A percentile compares a stretch with the other conserved stretches of the same genome.
Evolutionary conservation across 257 asterid genomes (phyloP).

Genomic region (Primulina eburnea): DNA sequence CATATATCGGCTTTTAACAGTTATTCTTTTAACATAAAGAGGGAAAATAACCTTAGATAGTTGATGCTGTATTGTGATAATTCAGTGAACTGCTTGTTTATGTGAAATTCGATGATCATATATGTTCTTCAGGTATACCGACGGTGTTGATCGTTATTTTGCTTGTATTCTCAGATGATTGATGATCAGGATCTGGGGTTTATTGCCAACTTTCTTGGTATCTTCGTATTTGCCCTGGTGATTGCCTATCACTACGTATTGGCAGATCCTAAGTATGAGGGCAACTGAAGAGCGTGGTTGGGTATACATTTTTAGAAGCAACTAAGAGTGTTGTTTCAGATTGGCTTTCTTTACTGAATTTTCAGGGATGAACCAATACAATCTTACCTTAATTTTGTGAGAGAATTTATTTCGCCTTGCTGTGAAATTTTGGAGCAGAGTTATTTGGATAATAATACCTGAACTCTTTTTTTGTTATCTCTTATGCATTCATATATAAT

Average conservation of each 20-base stretch:
- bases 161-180: slow-evolving; percentile 61
- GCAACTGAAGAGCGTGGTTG: slow-evolving; percentile 46
- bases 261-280: slow-evolving; percentile 94
- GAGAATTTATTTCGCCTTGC: slow-evolving; percentile 26
- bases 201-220: slow-evolving; percentile 95
- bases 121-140: not conserved
- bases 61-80: not conserved
- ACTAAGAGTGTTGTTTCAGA: slow-evolving; percentile 23
- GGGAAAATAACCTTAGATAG: not conserved
- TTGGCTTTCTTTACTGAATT: slow-evolving; percentile 27
- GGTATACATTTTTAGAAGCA: slow-evolving; percentile 24
- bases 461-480: not conserved
- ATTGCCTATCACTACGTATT: slow-evolving; percentile 86
- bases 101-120: not conserved
- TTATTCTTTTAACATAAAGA: not conserved
- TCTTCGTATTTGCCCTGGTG: slow-evolving; percentile 75
- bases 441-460: slow-evolving; percentile 10
- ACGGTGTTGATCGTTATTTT: slow-evolving; percentile 10
- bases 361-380: slow-evolving; percentile 27
- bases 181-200: slow-evolving; percentile 96
- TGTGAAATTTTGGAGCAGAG: slow-evolving; percentile 25
- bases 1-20: not conserved
- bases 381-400: slow-evolving; percentile 22
- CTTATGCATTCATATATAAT: too few relatives aligned
- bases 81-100: not conserved